Evolutionary conservation across 768 basidiomycete species (phyloP).

Genomic region (Russula dissimulans): DNA sequence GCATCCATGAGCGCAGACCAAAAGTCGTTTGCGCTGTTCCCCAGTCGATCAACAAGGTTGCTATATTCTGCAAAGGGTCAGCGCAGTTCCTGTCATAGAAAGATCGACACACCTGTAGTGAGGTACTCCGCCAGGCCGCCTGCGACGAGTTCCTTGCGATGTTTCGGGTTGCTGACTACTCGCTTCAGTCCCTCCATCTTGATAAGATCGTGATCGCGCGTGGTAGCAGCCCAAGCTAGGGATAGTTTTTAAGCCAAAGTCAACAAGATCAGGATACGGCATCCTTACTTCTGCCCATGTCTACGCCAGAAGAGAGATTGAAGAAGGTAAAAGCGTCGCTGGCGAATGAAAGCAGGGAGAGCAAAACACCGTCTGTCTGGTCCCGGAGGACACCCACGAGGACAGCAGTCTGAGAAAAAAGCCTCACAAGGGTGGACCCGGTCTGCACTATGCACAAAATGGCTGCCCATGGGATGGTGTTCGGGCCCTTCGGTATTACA

Average conservation of each 20-base stretch:
- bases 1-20: neutral
- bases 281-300: conserved; percentile 3
- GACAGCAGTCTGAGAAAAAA: conserved; percentile 53
- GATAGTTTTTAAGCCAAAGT: neutral
- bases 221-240: conserved; percentile 66
- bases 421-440: conserved; percentile 36
- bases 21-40: conserved; percentile 10
- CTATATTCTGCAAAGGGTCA: conserved; percentile 6
- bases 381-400: conserved; percentile 46
- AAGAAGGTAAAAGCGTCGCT: conserved; percentile 39
- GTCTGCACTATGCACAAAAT: conserved; percentile 37
- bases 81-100: no score
- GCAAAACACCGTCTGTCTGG: conserved; percentile 55
- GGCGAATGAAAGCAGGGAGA: conserved; percentile 49
- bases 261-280: neutral
- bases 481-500: conserved; percentile 31
- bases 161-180: conserved; percentile 39
- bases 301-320: neutral
- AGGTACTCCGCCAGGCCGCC: conserved; percentile 50
- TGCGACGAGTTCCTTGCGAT: conserved; percentile 70
- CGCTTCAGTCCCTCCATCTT: conserved; percentile 56
- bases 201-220: conserved; percentile 50
- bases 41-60: conserved; percentile 12
- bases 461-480: conserved; percentile 53
- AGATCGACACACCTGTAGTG: conserved; percentile 29